Evolutionary conservation across 306 rosid genomes (phyloP).

Genomic region (Dryas octopetala): DNA sequence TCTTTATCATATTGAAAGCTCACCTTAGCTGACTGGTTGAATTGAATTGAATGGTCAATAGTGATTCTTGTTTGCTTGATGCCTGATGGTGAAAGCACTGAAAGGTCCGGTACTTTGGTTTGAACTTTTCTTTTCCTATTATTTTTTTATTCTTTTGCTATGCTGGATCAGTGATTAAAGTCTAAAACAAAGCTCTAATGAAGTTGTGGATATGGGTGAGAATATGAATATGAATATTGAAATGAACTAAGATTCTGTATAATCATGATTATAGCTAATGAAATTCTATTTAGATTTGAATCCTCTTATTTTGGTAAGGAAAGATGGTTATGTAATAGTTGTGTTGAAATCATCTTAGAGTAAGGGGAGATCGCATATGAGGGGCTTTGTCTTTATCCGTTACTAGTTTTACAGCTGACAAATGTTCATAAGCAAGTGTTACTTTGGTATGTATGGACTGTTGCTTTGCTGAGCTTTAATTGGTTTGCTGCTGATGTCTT

Average conservation of each 20-base stretch:
- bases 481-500: conserved; percentile 1
- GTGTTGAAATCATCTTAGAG: neutral
- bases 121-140: neutral
- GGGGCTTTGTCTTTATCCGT: neutral
- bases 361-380: neutral
- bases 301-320: neutral
- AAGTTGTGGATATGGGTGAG: neutral
- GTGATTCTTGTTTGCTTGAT: too few relatives aligned
- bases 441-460: neutral
- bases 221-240: too few relatives aligned
- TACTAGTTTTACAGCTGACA: neutral
- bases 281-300: neutral
- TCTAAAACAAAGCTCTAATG: neutral
- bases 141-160: neutral
- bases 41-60: too few relatives aligned
- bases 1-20: too few relatives aligned
- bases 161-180: neutral
- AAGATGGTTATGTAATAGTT: neutral
- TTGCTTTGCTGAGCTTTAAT: neutral
- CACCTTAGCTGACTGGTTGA: too few relatives aligned
- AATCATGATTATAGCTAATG: neutral
- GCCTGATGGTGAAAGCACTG: too few relatives aligned
- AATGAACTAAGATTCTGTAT: neutral
- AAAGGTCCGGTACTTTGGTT: neutral
- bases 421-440: neutral